Base-by-base conservation (phyloP, 2,329 filamentous ascomycete genomes). In the Byssochlamys sp. region DNA sequence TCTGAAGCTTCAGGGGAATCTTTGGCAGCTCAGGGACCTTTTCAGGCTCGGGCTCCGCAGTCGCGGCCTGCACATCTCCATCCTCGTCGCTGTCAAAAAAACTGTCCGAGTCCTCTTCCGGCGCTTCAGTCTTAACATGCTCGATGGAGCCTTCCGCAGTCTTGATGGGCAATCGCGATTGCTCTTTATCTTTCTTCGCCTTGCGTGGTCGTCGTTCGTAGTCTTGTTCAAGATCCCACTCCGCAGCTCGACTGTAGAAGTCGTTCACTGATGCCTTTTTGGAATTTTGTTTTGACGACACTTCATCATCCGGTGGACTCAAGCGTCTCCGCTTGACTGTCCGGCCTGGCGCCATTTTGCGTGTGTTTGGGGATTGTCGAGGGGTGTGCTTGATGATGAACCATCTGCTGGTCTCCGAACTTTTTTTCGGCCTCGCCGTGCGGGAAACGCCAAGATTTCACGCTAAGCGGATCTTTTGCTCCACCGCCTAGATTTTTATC, bases 201-300 rank as follows among this genome's bases (percentile, higher is more conserved):
- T 94, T 94, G 65, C 89, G 82, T 52, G 88, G 85, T 64, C 85
- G 84, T 60, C 83, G 83, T 73, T 95, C 91, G 78, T 96, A 97
- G 72, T 90, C 87, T 69, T 95, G 88, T 77, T 96, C 94, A 53
- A 96, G 81, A 68, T 96, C 85, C 91, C 92, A 97, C 73, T 85
- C 86, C 59, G 89, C 81, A 4, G 88, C 90, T 67, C 84, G 86
- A 66, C 84, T 83, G 75, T 89, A 82, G 71, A 91, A 91, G 56
- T 82, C 81, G 39, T 72, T 70, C 53, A 72, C 72, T 54, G 62
- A 55, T 28, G 70, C 60, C 53, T 63, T 60, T 52, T 66, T 60
- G 27, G 67, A 69, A 35, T 69, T 64, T 29, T 62, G 65, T 29
- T 67, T 65, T 11, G 56, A 56, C 57, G 66, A 62, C 25, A 61